phyloP scores from a whole-genome alignment of 129 eudicot genomes.

The Apium graveolens region DNA sequence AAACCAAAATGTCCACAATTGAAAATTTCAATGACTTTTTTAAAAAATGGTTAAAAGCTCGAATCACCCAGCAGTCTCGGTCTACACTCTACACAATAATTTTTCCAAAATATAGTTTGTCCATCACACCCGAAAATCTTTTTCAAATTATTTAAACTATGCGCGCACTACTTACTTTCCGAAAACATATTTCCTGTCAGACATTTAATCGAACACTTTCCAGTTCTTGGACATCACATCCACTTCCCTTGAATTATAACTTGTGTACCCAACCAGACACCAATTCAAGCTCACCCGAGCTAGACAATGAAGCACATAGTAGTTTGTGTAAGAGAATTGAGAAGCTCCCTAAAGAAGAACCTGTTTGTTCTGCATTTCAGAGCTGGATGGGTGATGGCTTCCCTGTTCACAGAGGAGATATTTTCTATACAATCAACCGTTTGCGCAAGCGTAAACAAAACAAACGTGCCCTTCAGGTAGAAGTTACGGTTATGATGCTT shows the following conservation, averaged over 20 bases:
- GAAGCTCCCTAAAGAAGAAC: constrained; percentile 41
- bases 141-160: no score
- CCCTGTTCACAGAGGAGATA: constrained; percentile 68
- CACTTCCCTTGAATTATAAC: constrained; percentile 7
- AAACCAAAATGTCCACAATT: no score
- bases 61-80: no score
- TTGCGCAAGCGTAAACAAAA: constrained; percentile 53
- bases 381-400: constrained; percentile 98
- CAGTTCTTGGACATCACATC: constrained; percentile 16
- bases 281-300: constrained; percentile 5
- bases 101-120: no score
- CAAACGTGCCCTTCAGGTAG: constrained; percentile 87
- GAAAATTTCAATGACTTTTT: no score
- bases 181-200: constrained; percentile 23
- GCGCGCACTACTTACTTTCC: not conserved
- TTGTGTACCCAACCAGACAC: constrained; percentile 32
- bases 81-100: no score
- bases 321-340: constrained; percentile 72
- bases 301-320: constrained; percentile 20
- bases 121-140: no score
- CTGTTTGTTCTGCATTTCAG: constrained; percentile 63
- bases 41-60: no score
- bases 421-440: constrained; percentile 75
- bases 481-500: not conserved
- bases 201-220: constrained; percentile 51